phyloP scores from a whole-genome alignment of 2,329 filamentous ascomycete genomes.

The Decorospora gaudefroyi region DNA sequence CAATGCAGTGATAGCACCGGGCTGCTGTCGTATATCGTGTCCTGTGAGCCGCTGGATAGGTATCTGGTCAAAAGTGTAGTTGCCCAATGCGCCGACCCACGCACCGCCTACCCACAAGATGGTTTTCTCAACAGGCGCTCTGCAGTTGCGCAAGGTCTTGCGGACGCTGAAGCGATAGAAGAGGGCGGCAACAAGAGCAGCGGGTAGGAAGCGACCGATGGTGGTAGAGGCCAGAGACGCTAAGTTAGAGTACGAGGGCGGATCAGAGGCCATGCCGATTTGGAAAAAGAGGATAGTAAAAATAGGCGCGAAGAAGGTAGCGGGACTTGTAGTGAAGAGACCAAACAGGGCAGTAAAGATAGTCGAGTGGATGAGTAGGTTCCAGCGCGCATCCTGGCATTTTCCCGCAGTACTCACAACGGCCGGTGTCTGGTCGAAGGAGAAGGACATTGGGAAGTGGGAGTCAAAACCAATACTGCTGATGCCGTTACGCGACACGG shows the following conservation, averaged over 20 bases:
- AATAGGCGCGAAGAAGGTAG: slow-evolving; percentile 37
- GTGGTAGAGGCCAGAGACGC: slow-evolving; percentile 39
- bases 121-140: slow-evolving; percentile 45
- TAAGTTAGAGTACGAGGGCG: slow-evolving; percentile 38
- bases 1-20: slow-evolving; percentile 44
- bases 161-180: slow-evolving; percentile 38
- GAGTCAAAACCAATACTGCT: slow-evolving; percentile 41
- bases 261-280: slow-evolving; percentile 45
- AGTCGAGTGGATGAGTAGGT: slow-evolving; percentile 40
- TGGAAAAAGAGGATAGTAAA: slow-evolving; percentile 45
- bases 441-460: slow-evolving; percentile 43
- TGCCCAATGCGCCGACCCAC: slow-evolving; percentile 44
- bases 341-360: slow-evolving; percentile 40
- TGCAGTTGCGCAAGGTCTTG: slow-evolving; percentile 35
- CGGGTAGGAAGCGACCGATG: slow-evolving; percentile 42
- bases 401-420: slow-evolving; percentile 21
- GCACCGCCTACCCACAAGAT: slow-evolving; percentile 44
- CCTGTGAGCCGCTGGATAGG: slow-evolving; percentile 45
- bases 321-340: slow-evolving; percentile 37
- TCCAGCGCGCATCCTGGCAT: slow-evolving; percentile 44
- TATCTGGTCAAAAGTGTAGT: slow-evolving; percentile 43
- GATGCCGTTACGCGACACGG: slow-evolving; percentile 37
- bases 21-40: slow-evolving; percentile 46
- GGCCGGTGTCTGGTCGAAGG: slow-evolving; percentile 27
- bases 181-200: slow-evolving; percentile 35